Evolutionary conservation across 2,329 filamentous ascomycete genomes (phyloP), one percentile per base, ranked within the genome.

Genomic region (Ambrosiella beaveri): DNA sequence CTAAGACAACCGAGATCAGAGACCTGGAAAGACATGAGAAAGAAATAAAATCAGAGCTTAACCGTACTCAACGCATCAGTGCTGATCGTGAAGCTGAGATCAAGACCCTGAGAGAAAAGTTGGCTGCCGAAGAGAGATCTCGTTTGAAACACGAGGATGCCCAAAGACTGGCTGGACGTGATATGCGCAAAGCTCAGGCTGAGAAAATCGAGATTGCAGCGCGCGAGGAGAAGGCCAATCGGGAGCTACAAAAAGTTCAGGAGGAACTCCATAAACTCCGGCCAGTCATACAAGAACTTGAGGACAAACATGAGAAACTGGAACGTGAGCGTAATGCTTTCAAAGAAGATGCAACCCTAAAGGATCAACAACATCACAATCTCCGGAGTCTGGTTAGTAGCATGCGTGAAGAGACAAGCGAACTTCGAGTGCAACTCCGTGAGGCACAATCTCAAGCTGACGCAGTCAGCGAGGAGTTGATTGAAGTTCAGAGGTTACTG

Each of bases 381-480:
- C 86, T 88, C 0, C 88, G 97, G 68, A 86, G 84, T 55, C 72
- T 96, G 12, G 82, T 97, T 68, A 84, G 84, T 65, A 95, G 87
- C 67, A 93, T 97, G 88, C 86, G 90, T 61, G 89, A 96, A 65
- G 89, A 97, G 71, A 85, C 85, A 0, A 80, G 86, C 1, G 93
- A 98, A 71, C 79, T 97, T 65, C 83, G 84, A 4, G 85, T 88
- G 63, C 93, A 96, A 71, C 85, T 96, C 70, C 95, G 93, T 69
- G 93, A 98, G 70, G 81, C 86, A 0, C 82, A 86, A 61, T 81
- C 84, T 54, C 84, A 88, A 63, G 85, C 84, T 44, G 90, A 96
- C 65, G 86, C 84, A 59, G 74, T 97, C 0, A 91, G 96, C 66
- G 93, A 98, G 70, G 93, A 98, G 68, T 76, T 97, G 1, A 81